Percentiles rank a stretch among this genome's conserved stretches.
Conservation (phyloP, 495 filamentous ascomycete species). For the Tuber microsphaerosporum region DNA sequence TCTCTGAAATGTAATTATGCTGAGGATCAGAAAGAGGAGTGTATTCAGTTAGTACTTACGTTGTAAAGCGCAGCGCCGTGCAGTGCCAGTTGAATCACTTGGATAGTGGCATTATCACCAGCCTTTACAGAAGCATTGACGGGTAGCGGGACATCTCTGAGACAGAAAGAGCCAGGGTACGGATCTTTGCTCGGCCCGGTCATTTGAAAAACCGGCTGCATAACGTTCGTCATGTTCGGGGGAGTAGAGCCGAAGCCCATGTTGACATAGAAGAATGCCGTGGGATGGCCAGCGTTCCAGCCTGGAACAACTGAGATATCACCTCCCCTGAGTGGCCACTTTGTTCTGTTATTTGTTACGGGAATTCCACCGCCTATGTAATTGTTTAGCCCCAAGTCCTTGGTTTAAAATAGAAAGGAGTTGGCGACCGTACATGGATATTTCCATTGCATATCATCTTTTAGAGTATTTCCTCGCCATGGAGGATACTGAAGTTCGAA, state of each 20-base stretch:
- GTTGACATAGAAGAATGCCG: slow-evolving; percentile 88
- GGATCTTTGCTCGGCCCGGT: slow-evolving; percentile 70
- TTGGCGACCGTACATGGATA: slow-evolving; percentile 75
- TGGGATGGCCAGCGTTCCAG: slow-evolving; percentile 88
- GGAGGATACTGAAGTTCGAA: slow-evolving; percentile 87
- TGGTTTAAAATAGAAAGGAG: slow-evolving; percentile 1
- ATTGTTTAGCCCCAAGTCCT: background rate
- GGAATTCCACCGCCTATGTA: slow-evolving; percentile 73
- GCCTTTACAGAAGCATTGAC: slow-evolving; percentile 60
- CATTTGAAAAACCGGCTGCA: slow-evolving; percentile 79
- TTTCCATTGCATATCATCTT: slow-evolving; percentile 93
- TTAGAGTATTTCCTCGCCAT: slow-evolving; percentile 88
- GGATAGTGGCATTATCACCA: slow-evolving; percentile 90
- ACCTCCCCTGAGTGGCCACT: slow-evolving; percentile 83
- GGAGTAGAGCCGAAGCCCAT: slow-evolving; percentile 77
- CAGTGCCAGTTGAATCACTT: slow-evolving; percentile 79
- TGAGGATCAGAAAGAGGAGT: slow-evolving; percentile 2
- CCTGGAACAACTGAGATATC: slow-evolving; percentile 78
- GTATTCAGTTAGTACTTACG: slow-evolving; percentile 52
- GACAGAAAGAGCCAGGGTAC: slow-evolving; percentile 79
- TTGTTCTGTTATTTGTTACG: slow-evolving; percentile 73
- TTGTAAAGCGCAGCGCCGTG: slow-evolving; percentile 89
- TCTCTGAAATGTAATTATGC: background rate
- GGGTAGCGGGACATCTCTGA: slow-evolving; percentile 85
- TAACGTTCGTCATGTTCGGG: slow-evolving; percentile 78